phyloP scores from a whole-genome alignment of 2,329 filamentous ascomycete species.

The Penicillium brasilianum region DNA sequence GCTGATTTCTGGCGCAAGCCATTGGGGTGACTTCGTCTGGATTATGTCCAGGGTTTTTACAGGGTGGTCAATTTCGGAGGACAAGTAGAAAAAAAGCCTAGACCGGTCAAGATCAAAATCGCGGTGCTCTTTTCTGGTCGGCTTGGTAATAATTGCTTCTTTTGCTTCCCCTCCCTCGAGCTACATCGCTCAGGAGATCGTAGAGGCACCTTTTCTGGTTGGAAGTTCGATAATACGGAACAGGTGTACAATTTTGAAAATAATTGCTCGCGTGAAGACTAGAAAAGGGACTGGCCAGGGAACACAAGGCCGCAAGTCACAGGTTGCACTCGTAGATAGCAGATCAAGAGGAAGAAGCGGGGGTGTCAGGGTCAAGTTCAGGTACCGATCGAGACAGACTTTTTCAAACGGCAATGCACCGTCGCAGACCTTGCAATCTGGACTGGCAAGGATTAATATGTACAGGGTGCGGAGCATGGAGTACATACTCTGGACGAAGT shows the following conservation, averaged over 20 bases:
- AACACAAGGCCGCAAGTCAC: slow-evolving; percentile 14
- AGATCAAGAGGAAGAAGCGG: slow-evolving; percentile 5
- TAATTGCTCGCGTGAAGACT: slow-evolving; percentile 10
- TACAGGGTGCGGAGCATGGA: not conserved
- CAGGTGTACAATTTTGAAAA: not conserved
- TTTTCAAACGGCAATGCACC: slow-evolving; percentile 11
- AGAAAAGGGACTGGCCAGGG: slow-evolving; percentile 19
- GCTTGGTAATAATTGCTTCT: slow-evolving; percentile 26
- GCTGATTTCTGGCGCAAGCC: slow-evolving; percentile 12
- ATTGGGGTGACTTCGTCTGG: slow-evolving; percentile 4
- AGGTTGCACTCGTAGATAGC: not conserved
- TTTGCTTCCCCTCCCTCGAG: slow-evolving; percentile 8
- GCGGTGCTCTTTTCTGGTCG: slow-evolving; percentile 13
- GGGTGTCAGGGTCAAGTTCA: slow-evolving; percentile 25
- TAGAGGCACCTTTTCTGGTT: not conserved
- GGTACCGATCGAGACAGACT: slow-evolving; percentile 29
- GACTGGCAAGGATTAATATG: slow-evolving; percentile 2
- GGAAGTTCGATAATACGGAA: not conserved
- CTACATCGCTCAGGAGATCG: not conserved
- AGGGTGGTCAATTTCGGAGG: slow-evolving; percentile 21
- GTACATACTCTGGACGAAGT: not conserved
- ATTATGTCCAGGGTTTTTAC: slow-evolving; percentile 1
- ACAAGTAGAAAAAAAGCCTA: slow-evolving; percentile 30
- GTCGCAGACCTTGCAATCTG: slow-evolving; percentile 9
- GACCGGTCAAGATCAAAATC: slow-evolving; percentile 33